Evolutionary conservation across 73 alveolate genomes (phyloP).

Genomic region (Blepharisma stoltei): DNA sequence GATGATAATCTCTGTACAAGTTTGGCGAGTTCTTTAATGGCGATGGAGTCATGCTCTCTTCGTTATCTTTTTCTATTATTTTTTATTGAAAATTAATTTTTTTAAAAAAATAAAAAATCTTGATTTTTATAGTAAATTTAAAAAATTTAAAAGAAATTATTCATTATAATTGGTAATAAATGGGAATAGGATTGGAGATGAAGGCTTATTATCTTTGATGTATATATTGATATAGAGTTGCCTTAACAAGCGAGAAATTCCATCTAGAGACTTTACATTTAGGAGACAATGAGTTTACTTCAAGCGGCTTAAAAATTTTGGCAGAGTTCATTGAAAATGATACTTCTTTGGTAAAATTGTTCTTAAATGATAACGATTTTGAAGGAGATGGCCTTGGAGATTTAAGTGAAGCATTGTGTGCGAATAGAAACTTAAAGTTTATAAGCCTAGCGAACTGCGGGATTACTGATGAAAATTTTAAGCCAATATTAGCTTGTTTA

Average conservation of each 20-base stretch:
- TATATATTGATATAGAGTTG: constrained; percentile 22
- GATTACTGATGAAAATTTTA: constrained; percentile 25
- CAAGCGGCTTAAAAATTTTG: constrained; percentile 15
- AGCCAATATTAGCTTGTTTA: constrained; percentile 16
- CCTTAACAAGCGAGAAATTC: constrained; percentile 24
- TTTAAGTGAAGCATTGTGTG: constrained; percentile 21
- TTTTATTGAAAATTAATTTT: no score
- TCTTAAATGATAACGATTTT: constrained; percentile 25
- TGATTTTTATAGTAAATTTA: no score
- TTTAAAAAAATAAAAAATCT: no score
- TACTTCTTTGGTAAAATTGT: not conserved
- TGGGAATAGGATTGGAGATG: constrained; percentile 16
- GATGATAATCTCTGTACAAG: constrained; percentile 6
- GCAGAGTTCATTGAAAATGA: constrained; percentile 8
- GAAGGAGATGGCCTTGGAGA: not conserved
- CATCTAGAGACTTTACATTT: constrained; percentile 29
- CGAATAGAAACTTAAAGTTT: constrained; percentile 13
- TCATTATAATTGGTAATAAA: no score
- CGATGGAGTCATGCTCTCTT: constrained; percentile 16
- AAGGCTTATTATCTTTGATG: constrained; percentile 29
- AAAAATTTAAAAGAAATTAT: no score
- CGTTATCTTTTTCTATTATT: constrained; percentile 21
- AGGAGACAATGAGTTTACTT: constrained; percentile 31
- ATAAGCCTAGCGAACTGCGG: constrained; percentile 7
- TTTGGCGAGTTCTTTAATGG: constrained; percentile 22